Conservation (phyloP, 768 basidiomycete genomes). For the Tulasnella sp. region DNA sequence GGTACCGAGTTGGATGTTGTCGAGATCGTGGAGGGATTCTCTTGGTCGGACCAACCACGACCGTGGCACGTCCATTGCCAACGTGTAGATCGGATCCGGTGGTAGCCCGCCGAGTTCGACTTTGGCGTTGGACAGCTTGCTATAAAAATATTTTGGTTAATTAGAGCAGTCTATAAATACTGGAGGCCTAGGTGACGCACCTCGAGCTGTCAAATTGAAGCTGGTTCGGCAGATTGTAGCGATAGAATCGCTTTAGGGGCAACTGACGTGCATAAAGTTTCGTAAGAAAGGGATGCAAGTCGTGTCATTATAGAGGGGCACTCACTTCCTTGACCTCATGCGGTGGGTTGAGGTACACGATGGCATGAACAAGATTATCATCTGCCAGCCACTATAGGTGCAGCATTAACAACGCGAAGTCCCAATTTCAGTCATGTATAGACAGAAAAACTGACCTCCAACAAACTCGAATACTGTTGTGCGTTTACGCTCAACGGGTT, state of each 20-base stretch:
- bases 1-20: conserved; percentile 80
- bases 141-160: not conserved
- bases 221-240: conserved; percentile 51
- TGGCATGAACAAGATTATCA: conserved; percentile 53
- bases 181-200: conserved; percentile 40
- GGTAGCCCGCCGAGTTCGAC: conserved; percentile 66
- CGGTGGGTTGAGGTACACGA: conserved; percentile 72
- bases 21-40: conserved; percentile 82
- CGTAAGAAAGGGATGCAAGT: not conserved
- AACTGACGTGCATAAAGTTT: conserved; percentile 36
- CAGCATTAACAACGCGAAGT: not conserved
- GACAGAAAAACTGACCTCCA: conserved; percentile 42
- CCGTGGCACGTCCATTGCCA: conserved; percentile 83
- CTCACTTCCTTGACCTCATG: conserved; percentile 52
- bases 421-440: no score
- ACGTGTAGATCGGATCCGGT: conserved; percentile 78
- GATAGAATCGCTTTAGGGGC: conserved; percentile 88
- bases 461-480: conserved; percentile 75
- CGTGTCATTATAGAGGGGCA: not conserved
- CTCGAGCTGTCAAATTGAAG: conserved; percentile 58
- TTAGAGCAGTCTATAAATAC: not conserved
- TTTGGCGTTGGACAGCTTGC: conserved; percentile 18
- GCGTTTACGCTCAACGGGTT: conserved; percentile 79
- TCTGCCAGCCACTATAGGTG: conserved; percentile 51
- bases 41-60: conserved; percentile 91